Evolutionary conservation across 495 filamentous ascomycete species (phyloP).

Genomic region (Chlorociboria aeruginascens): DNA sequence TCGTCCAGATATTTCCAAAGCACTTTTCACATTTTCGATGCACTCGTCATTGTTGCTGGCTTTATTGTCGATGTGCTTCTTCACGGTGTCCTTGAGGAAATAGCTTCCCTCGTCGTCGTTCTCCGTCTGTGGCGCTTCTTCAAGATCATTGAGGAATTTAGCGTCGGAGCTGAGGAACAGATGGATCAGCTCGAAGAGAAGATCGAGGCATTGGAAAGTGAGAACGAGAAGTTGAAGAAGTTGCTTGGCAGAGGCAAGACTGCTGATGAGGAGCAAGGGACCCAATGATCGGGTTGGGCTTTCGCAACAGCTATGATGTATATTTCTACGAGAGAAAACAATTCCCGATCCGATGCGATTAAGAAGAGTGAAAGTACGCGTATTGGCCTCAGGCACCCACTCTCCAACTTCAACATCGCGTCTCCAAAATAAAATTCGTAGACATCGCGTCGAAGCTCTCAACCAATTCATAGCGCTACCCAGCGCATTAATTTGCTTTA

Average conservation of each 20-base stretch:
- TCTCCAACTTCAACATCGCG: too few species aligned
- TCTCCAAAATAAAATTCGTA: too few species aligned
- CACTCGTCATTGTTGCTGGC: slow-evolving; percentile 44
- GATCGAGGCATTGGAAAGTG: slow-evolving; percentile 31
- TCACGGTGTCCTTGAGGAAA: slow-evolving; percentile 44
- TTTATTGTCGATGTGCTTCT: slow-evolving; percentile 47
- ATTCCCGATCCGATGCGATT: too few species aligned
- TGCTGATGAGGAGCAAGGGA: neutral
- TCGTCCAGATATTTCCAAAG: slow-evolving; percentile 43
- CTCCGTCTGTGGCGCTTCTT: slow-evolving; percentile 57
- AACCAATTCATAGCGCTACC: neutral
- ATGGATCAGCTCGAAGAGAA: slow-evolving; percentile 31
- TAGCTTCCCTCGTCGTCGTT: slow-evolving; percentile 49
- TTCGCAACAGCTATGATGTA: too few species aligned
- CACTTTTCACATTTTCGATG: slow-evolving; percentile 53
- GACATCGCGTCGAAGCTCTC: too few species aligned
- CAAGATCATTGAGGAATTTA: slow-evolving; percentile 55
- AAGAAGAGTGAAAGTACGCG: too few species aligned
- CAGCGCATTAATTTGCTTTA: neutral
- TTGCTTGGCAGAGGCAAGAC: slow-evolving; percentile 13
- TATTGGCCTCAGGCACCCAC: too few species aligned
- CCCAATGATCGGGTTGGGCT: neutral
- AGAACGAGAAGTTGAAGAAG: slow-evolving; percentile 31
- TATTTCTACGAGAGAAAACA: too few species aligned
- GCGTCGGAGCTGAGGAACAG: slow-evolving; percentile 43